These are phyloP conservation scores for Aurinia saxatilis DNA, from an alignment of 345 rosid species.

Conservation along the genomic window DNA sequence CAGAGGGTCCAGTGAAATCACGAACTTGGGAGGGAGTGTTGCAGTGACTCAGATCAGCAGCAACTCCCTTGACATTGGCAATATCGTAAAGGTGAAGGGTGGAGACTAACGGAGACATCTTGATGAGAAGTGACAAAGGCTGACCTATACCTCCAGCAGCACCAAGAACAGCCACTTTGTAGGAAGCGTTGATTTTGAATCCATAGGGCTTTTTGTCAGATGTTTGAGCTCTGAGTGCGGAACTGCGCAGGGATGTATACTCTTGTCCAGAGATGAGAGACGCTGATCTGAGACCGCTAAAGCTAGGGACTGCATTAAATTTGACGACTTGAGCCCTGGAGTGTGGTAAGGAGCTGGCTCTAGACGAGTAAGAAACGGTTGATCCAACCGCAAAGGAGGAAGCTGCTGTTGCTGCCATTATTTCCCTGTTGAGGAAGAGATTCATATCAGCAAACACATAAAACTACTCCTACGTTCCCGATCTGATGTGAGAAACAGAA, in stretches of 20 bases:
- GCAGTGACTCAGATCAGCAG: slow-evolving; percentile 93
- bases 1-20: slow-evolving; percentile 77
- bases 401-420: slow-evolving; percentile 71
- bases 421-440: not conserved
- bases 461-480: too few relatives aligned
- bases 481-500: too few relatives aligned
- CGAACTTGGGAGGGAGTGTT: slow-evolving; percentile 83
- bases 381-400: slow-evolving; percentile 54
- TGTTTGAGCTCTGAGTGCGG: slow-evolving; percentile 34
- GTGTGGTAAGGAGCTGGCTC: slow-evolving; percentile 34
- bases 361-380: slow-evolving; percentile 38
- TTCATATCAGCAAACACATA: too few relatives aligned
- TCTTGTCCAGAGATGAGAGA: slow-evolving; percentile 46
- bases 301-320: slow-evolving; percentile 39
- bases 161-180: slow-evolving; percentile 85
- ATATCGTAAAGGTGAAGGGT: slow-evolving; percentile 76
- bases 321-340: slow-evolving; percentile 36
- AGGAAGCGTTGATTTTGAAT: slow-evolving; percentile 62
- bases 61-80: slow-evolving; percentile 91
- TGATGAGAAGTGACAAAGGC: slow-evolving; percentile 73
- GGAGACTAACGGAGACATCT: slow-evolving; percentile 93
- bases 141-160: slow-evolving; percentile 95
- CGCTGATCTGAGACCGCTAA: slow-evolving; percentile 60
- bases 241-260: slow-evolving; percentile 39
- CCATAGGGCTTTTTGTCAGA: slow-evolving; percentile 30